phyloP scores from a whole-genome alignment of 495 filamentous ascomycete species.

The Stereocaulon alpinum region DNA sequence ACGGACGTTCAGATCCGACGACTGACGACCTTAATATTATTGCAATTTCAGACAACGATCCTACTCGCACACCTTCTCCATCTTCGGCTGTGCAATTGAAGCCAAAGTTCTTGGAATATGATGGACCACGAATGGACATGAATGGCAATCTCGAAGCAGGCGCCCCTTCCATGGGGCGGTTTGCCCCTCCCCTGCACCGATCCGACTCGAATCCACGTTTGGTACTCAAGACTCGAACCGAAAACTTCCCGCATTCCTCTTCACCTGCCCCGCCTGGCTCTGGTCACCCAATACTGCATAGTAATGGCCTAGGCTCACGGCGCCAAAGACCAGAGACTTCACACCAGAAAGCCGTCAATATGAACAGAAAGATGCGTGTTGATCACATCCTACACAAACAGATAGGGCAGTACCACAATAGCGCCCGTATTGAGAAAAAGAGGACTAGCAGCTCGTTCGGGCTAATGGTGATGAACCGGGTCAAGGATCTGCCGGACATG shows the following conservation, averaged over 20 bases:
- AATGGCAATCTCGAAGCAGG: constrained; percentile 24
- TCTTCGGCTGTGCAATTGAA: constrained; percentile 10
- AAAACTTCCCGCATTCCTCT: constrained; percentile 37
- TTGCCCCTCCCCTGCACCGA: constrained; percentile 18
- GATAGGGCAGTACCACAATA: constrained; percentile 51
- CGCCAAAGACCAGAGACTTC: constrained; percentile 79
- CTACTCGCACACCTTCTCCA: constrained; percentile 18
- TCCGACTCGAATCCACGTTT: constrained; percentile 27
- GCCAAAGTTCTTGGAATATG: constrained; percentile 28
- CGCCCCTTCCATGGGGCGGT: constrained; percentile 28
- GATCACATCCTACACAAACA: constrained; percentile 77
- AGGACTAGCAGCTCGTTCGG: constrained; percentile 49
- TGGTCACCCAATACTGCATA: constrained; percentile 39
- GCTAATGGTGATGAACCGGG: constrained; percentile 57
- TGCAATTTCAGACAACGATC: constrained; percentile 19
- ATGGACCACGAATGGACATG: constrained; percentile 23
- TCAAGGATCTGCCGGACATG: constrained; percentile 54
- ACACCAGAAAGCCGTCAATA: constrained; percentile 86
- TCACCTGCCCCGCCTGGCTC: constrained; percentile 42
- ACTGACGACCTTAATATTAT: constrained; percentile 13
- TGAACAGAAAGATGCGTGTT: constrained; percentile 77
- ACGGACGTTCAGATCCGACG: constrained; percentile 6
- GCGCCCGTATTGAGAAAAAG: constrained; percentile 48
- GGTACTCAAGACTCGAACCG: constrained; percentile 40
- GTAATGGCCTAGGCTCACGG: constrained; percentile 31